Evolutionary conservation across 768 basidiomycete genomes (phyloP), one percentile per base, ranked within the genome.

Genomic region (Gymnopilus dilepis): DNA sequence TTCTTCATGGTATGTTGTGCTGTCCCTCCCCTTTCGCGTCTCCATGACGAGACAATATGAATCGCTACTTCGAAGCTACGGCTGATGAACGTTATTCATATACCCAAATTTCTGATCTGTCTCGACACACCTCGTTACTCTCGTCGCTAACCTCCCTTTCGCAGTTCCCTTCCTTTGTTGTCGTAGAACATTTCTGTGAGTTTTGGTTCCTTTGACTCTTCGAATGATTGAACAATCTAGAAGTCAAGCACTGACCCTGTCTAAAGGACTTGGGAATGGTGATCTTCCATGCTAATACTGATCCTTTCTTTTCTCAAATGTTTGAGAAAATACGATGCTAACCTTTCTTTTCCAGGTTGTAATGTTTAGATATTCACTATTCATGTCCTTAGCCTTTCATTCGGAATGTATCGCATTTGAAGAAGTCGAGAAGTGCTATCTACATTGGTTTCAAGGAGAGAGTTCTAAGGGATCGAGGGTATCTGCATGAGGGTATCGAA

Each of bases 281-380:
- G 90, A 91, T 78, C 74, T 76, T 82, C 90, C 91, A 93, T 94
- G 91, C 91, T 94, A 93, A 94, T 93, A 83, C 90, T 94, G 92
- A 86, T 72, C 63, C 66, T 28, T 19, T 56, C 61, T 53, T 41
- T 60, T 45, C 31, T 56, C 51, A 53, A 8, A 1, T 30, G 30
- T 26, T 13, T 57, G 34, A 47, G 43, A 28, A 59, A 19, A 67
- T 15, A 47, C n/a, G 19, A 17, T 56, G 55, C 69, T 81, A 73
- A 81, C 69, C 64, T 57, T 53, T 42, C 45, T 31, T 45, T 52
- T 50, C 52, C 51, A 65, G 65, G 47, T 55, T 38, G 31, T 1
- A 12, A 21, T 54, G 38, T 61, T n/a, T 54, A 34, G 24, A 22
- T 43, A 30, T 21, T 11, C 17, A 59, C 22, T 17, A 13, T 43